Evolutionary conservation across 2,329 filamentous ascomycete genomes (phyloP).

Genomic region (Xylaria sp.): DNA sequence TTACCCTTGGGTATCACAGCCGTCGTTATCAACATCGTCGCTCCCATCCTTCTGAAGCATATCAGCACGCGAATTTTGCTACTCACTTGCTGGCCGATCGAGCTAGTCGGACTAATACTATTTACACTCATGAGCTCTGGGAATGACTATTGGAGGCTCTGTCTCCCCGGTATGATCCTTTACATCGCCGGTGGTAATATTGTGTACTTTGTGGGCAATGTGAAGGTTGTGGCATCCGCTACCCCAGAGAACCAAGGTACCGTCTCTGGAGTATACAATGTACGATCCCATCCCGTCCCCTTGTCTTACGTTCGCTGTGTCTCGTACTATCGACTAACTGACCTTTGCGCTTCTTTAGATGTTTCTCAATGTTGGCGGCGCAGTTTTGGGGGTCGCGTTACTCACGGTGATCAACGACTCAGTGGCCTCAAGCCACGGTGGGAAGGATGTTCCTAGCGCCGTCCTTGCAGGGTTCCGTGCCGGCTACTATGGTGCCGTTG

Average conservation of each 20-base stretch:
- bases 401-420: slow-evolving; percentile 14
- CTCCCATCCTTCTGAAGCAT: slow-evolving; percentile 15
- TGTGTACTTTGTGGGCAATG: slow-evolving; percentile 18
- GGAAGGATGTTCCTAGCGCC: background rate
- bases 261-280: slow-evolving; percentile 18
- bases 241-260: slow-evolving; percentile 5
- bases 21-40: slow-evolving; percentile 7
- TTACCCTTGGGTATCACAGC: slow-evolving; percentile 22
- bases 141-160: slow-evolving; percentile 18
- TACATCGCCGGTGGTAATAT: slow-evolving; percentile 13
- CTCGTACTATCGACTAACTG: background rate
- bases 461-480: slow-evolving; percentile 9
- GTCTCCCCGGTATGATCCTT: slow-evolving; percentile 20
- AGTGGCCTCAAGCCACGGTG: slow-evolving; percentile 2
- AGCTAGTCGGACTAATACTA: slow-evolving; percentile 12
- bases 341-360: slow-evolving; percentile 4
- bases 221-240: slow-evolving; percentile 14
- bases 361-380: slow-evolving; percentile 20
- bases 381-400: slow-evolving; percentile 16
- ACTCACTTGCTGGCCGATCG: slow-evolving; percentile 11
- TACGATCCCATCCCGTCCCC: slow-evolving; percentile 1
- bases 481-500: slow-evolving; percentile 15
- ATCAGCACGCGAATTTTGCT: background rate
- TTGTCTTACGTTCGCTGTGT: background rate
- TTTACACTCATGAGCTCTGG: slow-evolving; percentile 9